Conservation (phyloP, 164 flowering plant genomes). For the Chimonanthus praecox region DNA sequence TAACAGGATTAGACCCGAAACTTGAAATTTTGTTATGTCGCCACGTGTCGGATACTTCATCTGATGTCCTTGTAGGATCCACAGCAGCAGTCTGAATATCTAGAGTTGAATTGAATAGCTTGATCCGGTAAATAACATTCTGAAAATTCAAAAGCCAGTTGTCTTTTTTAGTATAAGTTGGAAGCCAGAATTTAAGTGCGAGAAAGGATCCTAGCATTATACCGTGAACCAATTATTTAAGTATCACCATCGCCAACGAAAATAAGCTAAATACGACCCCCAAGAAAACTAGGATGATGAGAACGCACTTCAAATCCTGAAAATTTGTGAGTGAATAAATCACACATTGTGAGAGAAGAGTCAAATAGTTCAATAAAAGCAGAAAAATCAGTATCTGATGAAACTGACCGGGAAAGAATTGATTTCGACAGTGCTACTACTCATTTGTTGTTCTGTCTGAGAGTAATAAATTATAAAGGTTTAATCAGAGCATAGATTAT, state of each 20-base stretch:
- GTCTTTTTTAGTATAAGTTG: background rate
- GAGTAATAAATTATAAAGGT: conserved; percentile 3
- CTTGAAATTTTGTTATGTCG: too few species aligned
- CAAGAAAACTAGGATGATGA: conserved; percentile 6
- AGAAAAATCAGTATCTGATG: background rate
- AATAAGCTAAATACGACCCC: background rate
- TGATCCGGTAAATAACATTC: conserved; percentile 33
- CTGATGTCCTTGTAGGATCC: too few species aligned
- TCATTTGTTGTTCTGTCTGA: conserved; percentile 93
- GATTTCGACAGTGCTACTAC: conserved; percentile 84
- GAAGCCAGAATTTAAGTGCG: background rate
- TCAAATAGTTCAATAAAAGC: background rate
- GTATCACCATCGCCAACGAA: background rate
- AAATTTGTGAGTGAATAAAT: background rate
- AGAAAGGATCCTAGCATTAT: background rate
- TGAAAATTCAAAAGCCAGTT: conserved; percentile 21
- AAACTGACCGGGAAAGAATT: conserved; percentile 60
- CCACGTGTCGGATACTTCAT: too few species aligned
- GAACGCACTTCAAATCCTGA: conserved; percentile 7
- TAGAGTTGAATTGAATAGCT: too few species aligned
- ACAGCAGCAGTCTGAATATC: too few species aligned
- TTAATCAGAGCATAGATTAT: background rate
- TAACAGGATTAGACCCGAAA: too few species aligned
- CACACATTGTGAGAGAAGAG: background rate
- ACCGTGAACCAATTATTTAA: background rate